Percentiles rank a stretch among this genome's conserved stretches.
Conservation (phyloP, 2,329 filamentous ascomycete genomes). For the Colletotrichum sp. region DNA sequence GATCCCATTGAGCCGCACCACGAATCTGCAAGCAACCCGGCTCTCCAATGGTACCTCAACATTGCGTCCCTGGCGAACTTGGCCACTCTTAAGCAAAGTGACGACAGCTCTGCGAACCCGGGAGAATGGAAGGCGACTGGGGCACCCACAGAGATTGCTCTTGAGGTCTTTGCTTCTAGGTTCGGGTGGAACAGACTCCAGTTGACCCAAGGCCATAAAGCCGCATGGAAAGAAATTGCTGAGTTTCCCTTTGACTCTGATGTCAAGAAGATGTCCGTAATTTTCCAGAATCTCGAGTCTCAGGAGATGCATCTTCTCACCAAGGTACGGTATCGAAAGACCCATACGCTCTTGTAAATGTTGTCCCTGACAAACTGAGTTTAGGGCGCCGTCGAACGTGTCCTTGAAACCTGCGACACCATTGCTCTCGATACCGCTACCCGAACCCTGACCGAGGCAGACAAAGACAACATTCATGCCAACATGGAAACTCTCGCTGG, state of each 20-base stretch:
- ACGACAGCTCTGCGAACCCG: slow-evolving; percentile 31
- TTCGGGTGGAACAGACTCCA: slow-evolving; percentile 67
- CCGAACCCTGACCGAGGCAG: slow-evolving; percentile 55
- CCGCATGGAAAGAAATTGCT: slow-evolving; percentile 62
- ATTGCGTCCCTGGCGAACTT: slow-evolving; percentile 71
- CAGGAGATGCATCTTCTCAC: slow-evolving; percentile 57
- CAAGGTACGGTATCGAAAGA: slow-evolving; percentile 37
- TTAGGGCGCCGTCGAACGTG: slow-evolving; percentile 69
- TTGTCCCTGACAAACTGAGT: not conserved
- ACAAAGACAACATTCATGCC: slow-evolving; percentile 60
- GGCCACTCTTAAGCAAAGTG: slow-evolving; percentile 62
- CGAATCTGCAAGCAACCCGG: slow-evolving; percentile 22
- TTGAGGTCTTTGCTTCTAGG: slow-evolving; percentile 74
- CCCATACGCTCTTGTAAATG: slow-evolving; percentile 66
- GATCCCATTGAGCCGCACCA: slow-evolving; percentile 38
- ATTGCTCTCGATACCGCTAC: slow-evolving; percentile 50
- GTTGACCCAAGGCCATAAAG: slow-evolving; percentile 50
- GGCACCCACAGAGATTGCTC: slow-evolving; percentile 75
- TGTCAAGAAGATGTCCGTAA: slow-evolving; percentile 79
- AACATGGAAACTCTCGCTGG: slow-evolving; percentile 73
- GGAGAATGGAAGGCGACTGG: slow-evolving; percentile 66
- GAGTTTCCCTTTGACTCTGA: slow-evolving; percentile 79
- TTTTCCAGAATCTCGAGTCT: slow-evolving; percentile 54
- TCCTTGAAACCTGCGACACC: slow-evolving; percentile 66
- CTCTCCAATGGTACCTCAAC: slow-evolving; percentile 61